Base-by-base conservation (phyloP, 176 grass and related monocot species). In the Pharus latifolius region DNA sequence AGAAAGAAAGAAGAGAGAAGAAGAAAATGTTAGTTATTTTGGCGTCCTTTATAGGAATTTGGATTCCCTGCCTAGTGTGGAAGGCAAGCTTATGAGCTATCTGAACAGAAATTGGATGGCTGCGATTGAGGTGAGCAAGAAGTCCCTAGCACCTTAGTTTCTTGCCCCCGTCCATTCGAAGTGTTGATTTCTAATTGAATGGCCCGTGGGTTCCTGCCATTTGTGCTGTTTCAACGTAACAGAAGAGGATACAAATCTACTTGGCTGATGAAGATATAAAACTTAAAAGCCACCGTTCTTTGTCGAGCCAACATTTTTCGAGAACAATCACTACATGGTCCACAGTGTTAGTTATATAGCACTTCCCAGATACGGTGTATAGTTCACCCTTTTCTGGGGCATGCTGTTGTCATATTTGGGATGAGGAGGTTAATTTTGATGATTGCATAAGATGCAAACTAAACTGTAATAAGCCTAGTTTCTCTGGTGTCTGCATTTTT, bases 401-500 rank as follows among this genome's bases (percentile, higher is more conserved):
- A 49, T 49, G 17, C 2, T 42, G 48, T 49, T 38, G n/a, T 30
- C 27, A 40, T 49, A 28, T 55, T 38, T 60, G 12, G 15, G 10
- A 61, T 23, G 7, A 40, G 54, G 2, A 45, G 13, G 1, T 55
- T 35, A 44, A 59, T 65, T 65, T 72, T 26, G 15, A 67, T 7
- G 16, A 66, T 31, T 57, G 7, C 12, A 15, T 16, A 79, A 18
- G 45, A 25, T 45, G 28, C 7, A 65, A 72, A 73, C 17, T 35
- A 6, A 56, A 60, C n/a, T 66, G 64, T 24, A 43, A 17, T 47
- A 69, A 73, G 4, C 51, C 18, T 53, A 11, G 20, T 22, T 9
- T 23, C 32, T 73, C 42, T 55, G 7, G 27, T 84, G 47, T 51
- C 20, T 33, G 7, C 42, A 71, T 63, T 35, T 88, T 31, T 67